Percentiles rank a stretch among this genome's conserved stretches.
These are phyloP conservation scores for Tulasnella sp. DNA, from an alignment of 768 basidiomycete genomes.

Conservation along the genomic window DNA sequence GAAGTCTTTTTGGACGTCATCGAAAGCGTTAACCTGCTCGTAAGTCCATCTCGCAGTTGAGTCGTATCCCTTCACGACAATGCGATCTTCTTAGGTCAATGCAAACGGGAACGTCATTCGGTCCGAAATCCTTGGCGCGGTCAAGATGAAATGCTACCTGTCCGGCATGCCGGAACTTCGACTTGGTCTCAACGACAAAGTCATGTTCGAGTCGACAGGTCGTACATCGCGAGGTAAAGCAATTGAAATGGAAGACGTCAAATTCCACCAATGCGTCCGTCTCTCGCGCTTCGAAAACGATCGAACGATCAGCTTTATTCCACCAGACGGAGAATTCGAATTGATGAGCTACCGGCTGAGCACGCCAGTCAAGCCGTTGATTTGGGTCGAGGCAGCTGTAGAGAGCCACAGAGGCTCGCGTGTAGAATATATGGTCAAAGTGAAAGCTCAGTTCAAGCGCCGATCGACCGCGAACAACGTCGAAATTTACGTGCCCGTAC, in stretches of 20 bases:
- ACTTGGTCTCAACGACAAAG: constrained; percentile 95
- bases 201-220: constrained; percentile 98
- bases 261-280: constrained; percentile 99
- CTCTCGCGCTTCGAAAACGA: constrained; percentile 97
- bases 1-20: constrained; percentile 99
- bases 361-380: constrained; percentile 92
- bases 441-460: constrained; percentile 94
- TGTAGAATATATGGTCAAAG: constrained; percentile 36
- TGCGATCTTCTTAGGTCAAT: constrained; percentile 65
- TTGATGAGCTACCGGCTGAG: constrained; percentile 85
- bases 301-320: constrained; percentile 98
- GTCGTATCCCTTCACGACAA: background rate
- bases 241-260: constrained; percentile 99
- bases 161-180: constrained; percentile 99
- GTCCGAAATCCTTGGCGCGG: constrained; percentile 94
- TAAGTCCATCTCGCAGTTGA: constrained; percentile 42
- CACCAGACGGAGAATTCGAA: constrained; percentile 98
- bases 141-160: constrained; percentile 99
- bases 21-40: constrained; percentile 93
- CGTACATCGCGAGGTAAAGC: constrained; percentile 93
- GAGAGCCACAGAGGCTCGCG: constrained; percentile 87
- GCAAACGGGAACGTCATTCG: constrained; percentile 95
- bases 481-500: constrained; percentile 97
- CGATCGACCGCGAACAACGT: constrained; percentile 97
- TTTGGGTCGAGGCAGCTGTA: constrained; percentile 96